Percentiles rank a stretch among this genome's conserved stretches.
Conservation (phyloP, 805 yeast species). For the Yarrowia deformans region DNA sequence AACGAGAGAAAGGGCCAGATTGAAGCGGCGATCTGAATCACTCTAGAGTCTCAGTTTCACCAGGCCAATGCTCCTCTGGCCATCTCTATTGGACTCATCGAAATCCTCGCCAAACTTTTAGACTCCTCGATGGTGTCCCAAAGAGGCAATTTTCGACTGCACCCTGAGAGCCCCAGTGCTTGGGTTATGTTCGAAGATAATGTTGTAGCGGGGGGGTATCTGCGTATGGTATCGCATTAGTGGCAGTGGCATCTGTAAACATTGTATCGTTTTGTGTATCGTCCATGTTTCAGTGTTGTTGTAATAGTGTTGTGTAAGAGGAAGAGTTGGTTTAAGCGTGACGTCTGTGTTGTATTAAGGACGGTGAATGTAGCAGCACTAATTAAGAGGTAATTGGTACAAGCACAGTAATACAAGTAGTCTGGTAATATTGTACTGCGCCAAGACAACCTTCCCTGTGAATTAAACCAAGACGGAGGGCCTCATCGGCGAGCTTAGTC, state of each 20-base stretch:
- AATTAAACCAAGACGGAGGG: too few relatives aligned
- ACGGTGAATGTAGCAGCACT: background rate
- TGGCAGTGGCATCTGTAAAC: background rate
- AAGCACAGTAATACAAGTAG: too few relatives aligned
- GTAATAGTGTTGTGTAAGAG: conserved; percentile 3
- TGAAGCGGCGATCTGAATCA: background rate
- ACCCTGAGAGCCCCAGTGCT: background rate
- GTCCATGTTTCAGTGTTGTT: background rate
- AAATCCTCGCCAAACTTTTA: background rate
- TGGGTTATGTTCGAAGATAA: background rate
- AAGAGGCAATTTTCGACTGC: conserved; percentile 9
- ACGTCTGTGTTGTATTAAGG: background rate
- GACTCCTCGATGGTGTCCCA: conserved; percentile 26
- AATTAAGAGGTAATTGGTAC: too few relatives aligned
- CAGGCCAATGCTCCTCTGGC: too few relatives aligned
- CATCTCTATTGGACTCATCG: background rate
- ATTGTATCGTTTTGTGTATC: background rate
- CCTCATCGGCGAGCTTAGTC: too few relatives aligned
- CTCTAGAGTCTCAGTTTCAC: too few relatives aligned
- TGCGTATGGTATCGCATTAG: background rate
- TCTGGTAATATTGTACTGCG: too few relatives aligned
- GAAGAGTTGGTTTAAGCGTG: background rate
- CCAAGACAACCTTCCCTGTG: too few relatives aligned
- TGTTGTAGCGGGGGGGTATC: conserved; percentile 3
- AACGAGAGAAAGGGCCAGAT: background rate